These are phyloP conservation scores for Mortierella sp. DNA, from an alignment of 371 early-diverging fungal species.

Conservation along the genomic window DNA sequence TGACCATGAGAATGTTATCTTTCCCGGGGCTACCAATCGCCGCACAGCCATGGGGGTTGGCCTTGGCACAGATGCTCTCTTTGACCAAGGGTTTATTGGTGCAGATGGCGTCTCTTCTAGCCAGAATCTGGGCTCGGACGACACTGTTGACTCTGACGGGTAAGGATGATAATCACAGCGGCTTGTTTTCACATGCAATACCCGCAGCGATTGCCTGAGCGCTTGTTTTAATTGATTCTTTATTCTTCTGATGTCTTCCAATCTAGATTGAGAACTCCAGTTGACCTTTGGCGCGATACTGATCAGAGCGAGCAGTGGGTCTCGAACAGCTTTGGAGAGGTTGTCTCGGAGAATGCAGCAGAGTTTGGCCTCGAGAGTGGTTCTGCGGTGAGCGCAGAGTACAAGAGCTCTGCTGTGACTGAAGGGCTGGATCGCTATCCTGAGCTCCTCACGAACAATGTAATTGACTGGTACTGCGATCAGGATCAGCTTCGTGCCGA, in stretches of 20 bases:
- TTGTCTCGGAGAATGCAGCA: constrained; percentile 17
- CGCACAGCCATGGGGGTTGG: constrained; percentile 12
- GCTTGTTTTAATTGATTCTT: not conserved
- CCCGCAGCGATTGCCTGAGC: not conserved
- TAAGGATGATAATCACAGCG: not conserved
- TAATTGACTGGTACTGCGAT: constrained; percentile 21
- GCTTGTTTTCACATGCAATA: not conserved
- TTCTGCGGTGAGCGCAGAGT: not conserved
- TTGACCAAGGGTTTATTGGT: constrained; percentile 16
- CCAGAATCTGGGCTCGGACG: constrained; percentile 30
- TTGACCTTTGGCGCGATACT: constrained; percentile 19
- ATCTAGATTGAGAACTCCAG: constrained; percentile 32
- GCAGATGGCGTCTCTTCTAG: constrained; percentile 14
- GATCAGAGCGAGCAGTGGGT: constrained; percentile 17
- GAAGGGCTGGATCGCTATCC: constrained; percentile 16
- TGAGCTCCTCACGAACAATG: constrained; percentile 7
- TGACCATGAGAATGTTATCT: constrained; percentile 12
- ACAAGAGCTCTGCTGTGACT: not conserved
- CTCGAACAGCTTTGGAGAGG: constrained; percentile 10
- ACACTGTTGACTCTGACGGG: constrained; percentile 50
- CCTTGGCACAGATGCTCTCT: constrained; percentile 21
- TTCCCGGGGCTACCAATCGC: constrained; percentile 1
- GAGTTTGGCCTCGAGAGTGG: constrained; percentile 9
- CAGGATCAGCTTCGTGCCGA: constrained; percentile 18
- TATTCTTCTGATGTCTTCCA: not conserved